These are phyloP conservation scores for Tylopilus sp. DNA, from an alignment of 768 basidiomycete genomes.

Conservation along the genomic window DNA sequence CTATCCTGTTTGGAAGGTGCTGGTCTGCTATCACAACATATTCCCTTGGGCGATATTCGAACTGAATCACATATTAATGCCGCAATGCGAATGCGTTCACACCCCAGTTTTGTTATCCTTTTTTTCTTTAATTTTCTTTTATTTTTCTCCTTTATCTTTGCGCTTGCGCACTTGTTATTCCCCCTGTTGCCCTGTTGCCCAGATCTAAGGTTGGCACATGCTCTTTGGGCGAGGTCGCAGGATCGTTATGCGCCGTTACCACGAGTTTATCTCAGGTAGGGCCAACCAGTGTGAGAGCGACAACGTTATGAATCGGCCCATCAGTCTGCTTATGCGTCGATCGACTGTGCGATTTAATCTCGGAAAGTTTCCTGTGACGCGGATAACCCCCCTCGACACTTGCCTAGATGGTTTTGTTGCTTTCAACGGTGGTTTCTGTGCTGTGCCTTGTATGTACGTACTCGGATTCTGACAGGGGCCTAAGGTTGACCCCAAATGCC, in stretches of 20 bases:
- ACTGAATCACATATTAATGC: conserved; percentile 19
- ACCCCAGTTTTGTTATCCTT: conserved; percentile 10
- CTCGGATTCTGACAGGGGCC: conserved; percentile 6
- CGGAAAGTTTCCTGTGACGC: conserved; percentile 12
- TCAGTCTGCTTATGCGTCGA: conserved; percentile 16
- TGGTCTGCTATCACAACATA: conserved; percentile 16
- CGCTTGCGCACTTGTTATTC: not conserved
- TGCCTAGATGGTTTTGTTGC: conserved; percentile 4
- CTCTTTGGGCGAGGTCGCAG: conserved; percentile 22
- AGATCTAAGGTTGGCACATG: conserved; percentile 20
- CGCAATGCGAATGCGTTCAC: conserved; percentile 19
- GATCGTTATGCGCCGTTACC: conserved; percentile 23
- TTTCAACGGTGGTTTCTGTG: conserved; percentile 6
- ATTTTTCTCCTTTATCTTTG: not conserved
- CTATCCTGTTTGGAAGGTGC: conserved; percentile 19
- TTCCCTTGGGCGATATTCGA: conserved; percentile 12
- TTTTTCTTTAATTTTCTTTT: not conserved
- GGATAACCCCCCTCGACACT: conserved; percentile 3
- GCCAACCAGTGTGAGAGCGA: conserved; percentile 16
- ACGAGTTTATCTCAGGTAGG: conserved; percentile 30
- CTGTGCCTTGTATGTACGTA: conserved; percentile 14
- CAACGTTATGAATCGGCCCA: conserved; percentile 1
- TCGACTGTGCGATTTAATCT: conserved; percentile 26
- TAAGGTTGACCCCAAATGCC: not conserved
- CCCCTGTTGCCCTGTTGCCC: conserved; percentile 4